These are phyloP conservation scores for Colletotrichum destructivum DNA, from an alignment of 2,329 filamentous ascomycete species.

Conservation along the genomic window DNA sequence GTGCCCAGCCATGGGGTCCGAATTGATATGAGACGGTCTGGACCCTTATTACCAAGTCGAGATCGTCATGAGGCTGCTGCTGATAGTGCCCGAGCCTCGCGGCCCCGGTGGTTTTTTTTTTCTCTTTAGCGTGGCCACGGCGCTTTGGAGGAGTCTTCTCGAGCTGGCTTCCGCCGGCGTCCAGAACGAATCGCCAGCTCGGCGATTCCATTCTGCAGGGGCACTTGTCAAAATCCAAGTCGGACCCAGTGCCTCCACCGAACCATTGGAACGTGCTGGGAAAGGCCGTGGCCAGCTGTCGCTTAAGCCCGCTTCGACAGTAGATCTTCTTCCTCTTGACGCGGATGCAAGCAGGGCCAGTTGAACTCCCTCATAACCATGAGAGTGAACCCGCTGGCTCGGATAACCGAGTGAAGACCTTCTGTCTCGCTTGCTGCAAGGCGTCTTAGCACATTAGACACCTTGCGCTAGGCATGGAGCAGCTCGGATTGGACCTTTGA, in stretches of 20 bases:
- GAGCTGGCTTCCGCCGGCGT: neutral
- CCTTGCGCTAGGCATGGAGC: neutral
- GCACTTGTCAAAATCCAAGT: constrained; percentile 23
- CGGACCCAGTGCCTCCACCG: constrained; percentile 35
- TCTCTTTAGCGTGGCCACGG: neutral
- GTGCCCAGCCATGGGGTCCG: neutral
- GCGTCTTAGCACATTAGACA: neutral
- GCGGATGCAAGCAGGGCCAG: neutral
- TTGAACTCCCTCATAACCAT: neutral
- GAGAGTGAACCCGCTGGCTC: neutral
- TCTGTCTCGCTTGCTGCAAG: neutral
- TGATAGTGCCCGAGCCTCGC: neutral
- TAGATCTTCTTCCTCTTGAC: constrained; percentile 18
- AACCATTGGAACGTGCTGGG: constrained; percentile 40
- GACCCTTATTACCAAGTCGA: constrained; percentile 13
- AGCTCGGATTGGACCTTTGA: neutral
- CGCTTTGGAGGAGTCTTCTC: neutral
- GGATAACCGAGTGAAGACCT: neutral
- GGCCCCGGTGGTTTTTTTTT: neutral
- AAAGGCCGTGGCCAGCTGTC: constrained; percentile 3
- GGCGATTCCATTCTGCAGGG: constrained; percentile 22
- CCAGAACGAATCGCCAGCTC: constrained; percentile 4
- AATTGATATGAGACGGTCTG: constrained; percentile 34
- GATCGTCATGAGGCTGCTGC: constrained; percentile 8
- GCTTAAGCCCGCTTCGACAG: constrained; percentile 30